These are phyloP conservation scores for Beauveria australis DNA, from an alignment of 2,329 filamentous ascomycete species.

Conservation along the genomic window DNA sequence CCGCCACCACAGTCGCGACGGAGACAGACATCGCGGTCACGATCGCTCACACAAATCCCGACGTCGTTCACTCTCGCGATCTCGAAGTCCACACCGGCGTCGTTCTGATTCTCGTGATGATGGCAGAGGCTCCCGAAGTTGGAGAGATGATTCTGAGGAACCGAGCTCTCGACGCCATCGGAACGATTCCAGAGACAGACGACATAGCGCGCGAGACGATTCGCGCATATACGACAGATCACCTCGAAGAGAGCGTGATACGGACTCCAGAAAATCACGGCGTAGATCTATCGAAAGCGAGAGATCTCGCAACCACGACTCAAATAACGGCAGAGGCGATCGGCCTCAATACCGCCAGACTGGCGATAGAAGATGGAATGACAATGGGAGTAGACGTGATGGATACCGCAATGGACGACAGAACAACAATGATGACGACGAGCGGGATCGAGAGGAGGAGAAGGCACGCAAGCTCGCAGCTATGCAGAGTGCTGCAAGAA, in stretches of 20 bases:
- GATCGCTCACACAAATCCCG: constrained; percentile 31
- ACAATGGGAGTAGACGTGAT: neutral
- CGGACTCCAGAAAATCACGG: constrained; percentile 4
- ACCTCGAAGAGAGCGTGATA: constrained; percentile 12
- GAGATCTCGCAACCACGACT: neutral
- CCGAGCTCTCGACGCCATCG: constrained; percentile 15
- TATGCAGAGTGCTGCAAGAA: constrained; percentile 63
- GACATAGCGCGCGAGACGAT: constrained; percentile 13
- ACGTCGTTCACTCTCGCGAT: constrained; percentile 39
- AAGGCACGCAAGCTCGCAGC: constrained; percentile 60
- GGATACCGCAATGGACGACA: constrained; percentile 12
- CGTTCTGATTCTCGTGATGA: constrained; percentile 22
- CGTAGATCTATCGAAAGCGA: neutral
- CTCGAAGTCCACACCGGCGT: constrained; percentile 31
- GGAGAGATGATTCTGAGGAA: constrained; percentile 20
- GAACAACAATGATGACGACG: constrained; percentile 17
- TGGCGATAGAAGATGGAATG: neutral
- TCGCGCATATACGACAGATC: constrained; percentile 12
- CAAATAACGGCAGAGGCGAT: constrained; percentile 7
- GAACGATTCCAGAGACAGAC: constrained; percentile 15
- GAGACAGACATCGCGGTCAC: constrained; percentile 31
- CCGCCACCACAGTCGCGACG: constrained; percentile 34
- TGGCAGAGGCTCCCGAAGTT: constrained; percentile 12
- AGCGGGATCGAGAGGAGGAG: constrained; percentile 40
- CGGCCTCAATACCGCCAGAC: neutral